Evolutionary conservation across 371 early-diverging fungal species (phyloP), one percentile per base, ranked within the genome.

Genomic region (Mucor sp.): DNA sequence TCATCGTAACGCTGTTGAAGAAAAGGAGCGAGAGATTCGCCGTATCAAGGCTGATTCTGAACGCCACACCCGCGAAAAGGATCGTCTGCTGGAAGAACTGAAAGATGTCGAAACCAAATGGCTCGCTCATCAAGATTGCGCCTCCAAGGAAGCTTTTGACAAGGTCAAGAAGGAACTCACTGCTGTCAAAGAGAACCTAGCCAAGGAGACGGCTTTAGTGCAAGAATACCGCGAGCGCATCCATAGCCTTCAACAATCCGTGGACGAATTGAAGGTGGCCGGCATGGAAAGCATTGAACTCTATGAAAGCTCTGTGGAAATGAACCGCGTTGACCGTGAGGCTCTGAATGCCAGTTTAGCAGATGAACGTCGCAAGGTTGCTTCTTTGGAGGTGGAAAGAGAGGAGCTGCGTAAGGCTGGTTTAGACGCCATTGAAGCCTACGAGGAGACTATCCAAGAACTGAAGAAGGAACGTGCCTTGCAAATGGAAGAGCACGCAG

Each of bases 241-340:
- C 47, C 32, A 62, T 23, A 44, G 58, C 4, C 67, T 86, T 4
- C 75, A 83, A 33, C 72, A 74, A 33, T 71, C 80, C 0, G 80
- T 83, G 0, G 80, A 83, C 60, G 79, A 84, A 41, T 66, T 86
- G 27, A 82, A 83, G 55, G 44, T 67, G 6, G 85, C 85, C 4
- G 83, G 87, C 48, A 80, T 84, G 78, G 87, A 86, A 37, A 82
- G 82, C 25, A 78, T 86, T 9, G 84, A 86, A 27, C 67, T 86
- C 6, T 86, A 86, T 32, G 87, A 86, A 58, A 76, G 73, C 30
- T 80, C 82, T 15, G 80, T 85, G 3, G 77, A 83, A 32, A 63
- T 82, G 64, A 74, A 84, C 65, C 74, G 80, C 15, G 74, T 83
- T 11, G 85, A 83, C 30, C 77, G 80, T 73, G 87, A 84, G 60